Evolutionary conservation across 192 early-diverging fungal genomes (phyloP).

Genomic region (Coemansia erecta): DNA sequence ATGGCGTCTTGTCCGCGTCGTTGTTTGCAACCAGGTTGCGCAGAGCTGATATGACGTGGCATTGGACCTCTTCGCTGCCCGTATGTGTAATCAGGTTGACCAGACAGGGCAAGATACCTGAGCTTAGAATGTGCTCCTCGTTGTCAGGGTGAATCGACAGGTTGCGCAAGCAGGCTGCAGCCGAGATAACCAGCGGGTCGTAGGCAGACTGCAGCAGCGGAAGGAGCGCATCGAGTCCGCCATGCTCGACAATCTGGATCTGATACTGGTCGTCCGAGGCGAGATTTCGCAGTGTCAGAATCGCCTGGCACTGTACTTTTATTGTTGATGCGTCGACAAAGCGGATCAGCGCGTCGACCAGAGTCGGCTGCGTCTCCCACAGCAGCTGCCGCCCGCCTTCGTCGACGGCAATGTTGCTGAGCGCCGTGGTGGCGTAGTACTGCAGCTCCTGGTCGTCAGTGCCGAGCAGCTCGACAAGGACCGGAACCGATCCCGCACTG

Average conservation of each 20-base stretch:
- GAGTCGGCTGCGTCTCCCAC: conserved; percentile 67
- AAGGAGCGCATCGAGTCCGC: conserved; percentile 71
- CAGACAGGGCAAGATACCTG: conserved; percentile 64
- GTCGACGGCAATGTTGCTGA: conserved; percentile 89
- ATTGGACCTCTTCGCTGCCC: conserved; percentile 81
- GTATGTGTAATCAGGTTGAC: conserved; percentile 37
- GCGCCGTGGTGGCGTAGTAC: conserved; percentile 87
- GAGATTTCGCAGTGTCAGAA: conserved; percentile 81
- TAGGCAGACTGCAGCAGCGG: conserved; percentile 73
- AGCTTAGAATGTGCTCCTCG: conserved; percentile 81
- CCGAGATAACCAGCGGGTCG: conserved; percentile 74
- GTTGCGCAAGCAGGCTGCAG: conserved; percentile 85
- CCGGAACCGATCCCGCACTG: conserved; percentile 77
- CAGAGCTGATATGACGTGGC: conserved; percentile 81
- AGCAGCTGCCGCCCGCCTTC: conserved; percentile 63
- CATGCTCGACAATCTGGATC: conserved; percentile 71
- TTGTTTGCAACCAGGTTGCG: conserved; percentile 79
- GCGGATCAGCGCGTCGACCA: conserved; percentile 73
- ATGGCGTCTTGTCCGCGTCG: conserved; percentile 68
- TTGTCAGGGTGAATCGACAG: conserved; percentile 85
- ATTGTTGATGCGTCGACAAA: conserved; percentile 75
- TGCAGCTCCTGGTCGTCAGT: conserved; percentile 82
- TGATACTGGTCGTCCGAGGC: conserved; percentile 83
- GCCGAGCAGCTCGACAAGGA: conserved; percentile 70
- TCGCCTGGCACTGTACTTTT: conserved; percentile 86